Conservation (phyloP, 2,329 filamentous ascomycete genomes). For the Claviceps paspali region DNA sequence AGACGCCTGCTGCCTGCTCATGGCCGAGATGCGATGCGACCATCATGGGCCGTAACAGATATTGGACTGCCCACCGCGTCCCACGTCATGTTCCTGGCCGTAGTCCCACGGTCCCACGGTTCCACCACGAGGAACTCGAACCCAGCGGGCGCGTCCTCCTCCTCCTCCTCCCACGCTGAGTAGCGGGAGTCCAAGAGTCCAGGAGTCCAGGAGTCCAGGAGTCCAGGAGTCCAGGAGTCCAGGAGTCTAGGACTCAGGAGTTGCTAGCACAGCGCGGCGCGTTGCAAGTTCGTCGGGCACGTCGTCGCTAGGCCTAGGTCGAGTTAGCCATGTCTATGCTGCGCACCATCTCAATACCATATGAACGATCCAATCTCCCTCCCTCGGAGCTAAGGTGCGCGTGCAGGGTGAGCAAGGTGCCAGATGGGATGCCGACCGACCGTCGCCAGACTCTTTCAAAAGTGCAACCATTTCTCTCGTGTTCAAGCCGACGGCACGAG, state of each 20-base stretch:
- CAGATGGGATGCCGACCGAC: neutral
- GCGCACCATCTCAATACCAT: constrained; percentile 1
- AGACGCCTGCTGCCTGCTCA: too few species aligned
- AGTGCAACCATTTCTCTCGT: neutral
- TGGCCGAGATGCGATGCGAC: too few species aligned
- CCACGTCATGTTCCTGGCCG: too few species aligned
- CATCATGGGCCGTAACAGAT: too few species aligned
- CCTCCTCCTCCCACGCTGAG: too few species aligned
- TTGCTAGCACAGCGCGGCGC: neutral
- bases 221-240: neutral
- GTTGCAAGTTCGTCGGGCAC: neutral
- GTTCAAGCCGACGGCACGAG: neutral
- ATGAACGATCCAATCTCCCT: constrained; percentile 5
- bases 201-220: neutral
- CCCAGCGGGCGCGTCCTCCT: too few species aligned
- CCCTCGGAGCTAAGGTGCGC: constrained; percentile 1
- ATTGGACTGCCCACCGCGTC: too few species aligned
- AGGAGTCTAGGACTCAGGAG: too few species aligned
- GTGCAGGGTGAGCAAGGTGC: too few species aligned
- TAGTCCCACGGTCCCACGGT: too few species aligned
- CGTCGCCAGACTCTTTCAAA: neutral
- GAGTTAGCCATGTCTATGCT: constrained; percentile 1
- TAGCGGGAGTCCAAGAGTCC: too few species aligned
- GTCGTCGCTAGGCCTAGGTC: neutral
- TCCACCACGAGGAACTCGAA: too few species aligned